phyloP scores from a whole-genome alignment of 306 rosid species.

The Rubus idaeus region DNA sequence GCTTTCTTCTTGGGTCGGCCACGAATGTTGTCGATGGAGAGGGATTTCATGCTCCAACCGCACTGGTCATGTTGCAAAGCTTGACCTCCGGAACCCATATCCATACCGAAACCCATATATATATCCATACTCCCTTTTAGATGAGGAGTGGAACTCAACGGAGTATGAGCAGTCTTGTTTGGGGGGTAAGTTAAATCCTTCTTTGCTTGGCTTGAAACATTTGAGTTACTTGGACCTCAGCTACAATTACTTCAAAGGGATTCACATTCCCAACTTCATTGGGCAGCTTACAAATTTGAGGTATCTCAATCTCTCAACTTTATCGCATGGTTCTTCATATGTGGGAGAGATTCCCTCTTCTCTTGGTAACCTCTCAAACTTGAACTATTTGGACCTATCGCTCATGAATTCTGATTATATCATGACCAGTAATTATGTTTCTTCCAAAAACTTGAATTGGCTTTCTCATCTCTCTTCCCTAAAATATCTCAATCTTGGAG shows the following conservation, averaged over 20 bases:
- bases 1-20: not conserved
- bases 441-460: conserved; percentile 22
- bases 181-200: not conserved
- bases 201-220: not conserved
- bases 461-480: conserved; percentile 29
- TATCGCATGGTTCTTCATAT: not conserved
- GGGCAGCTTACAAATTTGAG: not conserved
- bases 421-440: not conserved
- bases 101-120: not conserved
- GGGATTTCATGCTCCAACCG: not conserved
- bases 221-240: not conserved
- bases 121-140: not conserved
- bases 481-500: conserved; percentile 12
- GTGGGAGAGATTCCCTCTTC: conserved; percentile 12
- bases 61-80: not conserved
- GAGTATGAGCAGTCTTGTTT: not conserved
- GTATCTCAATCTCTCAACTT: conserved; percentile 19
- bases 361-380: conserved; percentile 14
- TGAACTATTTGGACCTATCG: conserved; percentile 18
- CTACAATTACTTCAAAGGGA: not conserved
- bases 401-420: no score
- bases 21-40: not conserved
- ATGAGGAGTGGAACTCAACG: no score
- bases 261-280: not conserved
- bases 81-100: not conserved